Base-by-base conservation (phyloP, 768 basidiomycete genomes). In the Clitopilus passeckerianus region DNA sequence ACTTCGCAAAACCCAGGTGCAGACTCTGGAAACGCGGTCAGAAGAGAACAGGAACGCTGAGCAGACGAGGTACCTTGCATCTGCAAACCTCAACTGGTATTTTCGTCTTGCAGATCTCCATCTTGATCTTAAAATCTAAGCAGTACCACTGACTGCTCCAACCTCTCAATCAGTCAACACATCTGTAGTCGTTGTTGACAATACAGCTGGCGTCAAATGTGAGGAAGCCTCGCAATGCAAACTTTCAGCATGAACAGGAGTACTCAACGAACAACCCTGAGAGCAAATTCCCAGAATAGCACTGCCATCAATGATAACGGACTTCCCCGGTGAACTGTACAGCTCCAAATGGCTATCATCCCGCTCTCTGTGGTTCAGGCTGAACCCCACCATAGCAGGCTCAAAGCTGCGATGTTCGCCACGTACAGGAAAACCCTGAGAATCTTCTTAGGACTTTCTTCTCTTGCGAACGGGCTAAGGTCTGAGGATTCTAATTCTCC, bases 361-460 rank as follows among this genome's bases (percentile, higher is more conserved):
- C 46, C 46, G 22, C 46, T 18, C 9, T 5, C n/a, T n/a, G 9
- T n/a, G 22, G 46, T n/a, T 50, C 46, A 50, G n/a, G 20, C 18
- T 50, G 3, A 50, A 4, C 16, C 5, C 16, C 14, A 33, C 41
- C 61, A 53, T 66, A 65, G 67, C 74, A 77, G 75, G 64, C 70
- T 67, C 61, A 75, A 76, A 67, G 74, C 74, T 75, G 74, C 74
- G 74, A 75, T 66, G 71, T 74, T 78, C 73, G 73, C 66, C 57
- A 63, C 72, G 61, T 56, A 71, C 73, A 70, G 61, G 46, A 50
- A 50, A 67, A 65, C 52, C 55, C 54, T 57, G 23, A 24, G 41
- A 54, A 57, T 67, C 6, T 18, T 20, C 46, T 23, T 18, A 12
- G 9, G 18, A 18, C 10, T 50, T 22, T 50, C 65, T 64, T 57